Evolutionary conservation across 768 basidiomycete species (phyloP).

Genomic region (Chalciporus piperatus): DNA sequence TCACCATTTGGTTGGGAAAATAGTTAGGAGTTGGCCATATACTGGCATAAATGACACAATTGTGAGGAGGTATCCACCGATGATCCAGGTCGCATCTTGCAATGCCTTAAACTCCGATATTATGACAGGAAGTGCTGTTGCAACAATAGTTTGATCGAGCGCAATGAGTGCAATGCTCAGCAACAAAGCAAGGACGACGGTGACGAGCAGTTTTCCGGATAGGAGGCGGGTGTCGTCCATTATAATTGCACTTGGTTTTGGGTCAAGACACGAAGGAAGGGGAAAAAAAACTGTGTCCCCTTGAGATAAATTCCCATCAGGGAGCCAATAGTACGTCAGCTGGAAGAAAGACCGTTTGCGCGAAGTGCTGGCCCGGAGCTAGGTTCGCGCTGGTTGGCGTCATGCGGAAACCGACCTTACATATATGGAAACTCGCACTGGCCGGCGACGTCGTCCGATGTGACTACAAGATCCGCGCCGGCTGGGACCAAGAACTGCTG

Average conservation of each 20-base stretch:
- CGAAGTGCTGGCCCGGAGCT: too few species aligned
- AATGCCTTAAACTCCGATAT: conserved; percentile 12
- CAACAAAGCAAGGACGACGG: conserved; percentile 6
- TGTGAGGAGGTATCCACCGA: conserved; percentile 63
- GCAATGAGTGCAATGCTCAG: conserved; percentile 11
- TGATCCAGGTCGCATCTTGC: conserved; percentile 50
- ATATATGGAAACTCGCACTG: too few species aligned
- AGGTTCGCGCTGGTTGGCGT: too few species aligned
- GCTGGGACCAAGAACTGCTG: too few species aligned
- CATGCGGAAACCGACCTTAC: too few species aligned
- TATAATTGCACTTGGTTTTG: not conserved
- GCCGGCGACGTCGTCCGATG: too few species aligned
- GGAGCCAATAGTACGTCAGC: not conserved
- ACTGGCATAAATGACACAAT: conserved; percentile 26
- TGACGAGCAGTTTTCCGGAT: conserved; percentile 1
- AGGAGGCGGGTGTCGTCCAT: conserved; percentile 11
- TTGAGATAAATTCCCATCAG: too few species aligned
- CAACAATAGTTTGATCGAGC: conserved; percentile 47
- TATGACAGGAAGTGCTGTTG: conserved; percentile 49
- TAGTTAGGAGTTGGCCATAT: conserved; percentile 8
- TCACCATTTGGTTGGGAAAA: conserved; percentile 11
- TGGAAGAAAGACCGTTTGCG: not conserved
- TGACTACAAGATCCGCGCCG: too few species aligned
- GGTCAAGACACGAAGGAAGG: not conserved
- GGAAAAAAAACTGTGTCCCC: not conserved